Evolutionary conservation across 129 eudicot species (phyloP).

Genomic region (Heracleum sosnowskyi): DNA sequence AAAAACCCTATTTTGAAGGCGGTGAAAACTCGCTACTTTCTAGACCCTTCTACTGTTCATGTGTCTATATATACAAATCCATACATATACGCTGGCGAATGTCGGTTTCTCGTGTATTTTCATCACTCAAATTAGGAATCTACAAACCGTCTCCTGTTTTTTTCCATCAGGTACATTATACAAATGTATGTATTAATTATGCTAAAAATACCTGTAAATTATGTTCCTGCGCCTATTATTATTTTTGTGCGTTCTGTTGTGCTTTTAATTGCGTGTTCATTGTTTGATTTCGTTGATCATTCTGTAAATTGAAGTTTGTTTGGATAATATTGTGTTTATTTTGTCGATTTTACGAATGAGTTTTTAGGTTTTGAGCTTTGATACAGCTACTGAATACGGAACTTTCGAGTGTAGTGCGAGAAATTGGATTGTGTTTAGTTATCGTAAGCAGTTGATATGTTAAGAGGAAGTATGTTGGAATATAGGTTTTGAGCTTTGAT

Average conservation of each 20-base stretch:
- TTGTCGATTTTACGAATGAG: neutral
- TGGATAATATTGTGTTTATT: neutral
- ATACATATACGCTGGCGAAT: slow-evolving; percentile 18
- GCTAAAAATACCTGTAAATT: too few relatives aligned
- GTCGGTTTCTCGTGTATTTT: slow-evolving; percentile 33
- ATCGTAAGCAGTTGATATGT: too few relatives aligned
- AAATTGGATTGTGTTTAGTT: too few relatives aligned
- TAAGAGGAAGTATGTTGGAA: too few relatives aligned
- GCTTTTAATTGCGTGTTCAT: neutral
- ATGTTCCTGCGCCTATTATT: neutral
- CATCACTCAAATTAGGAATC: slow-evolving; percentile 17
- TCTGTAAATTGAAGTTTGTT: neutral
- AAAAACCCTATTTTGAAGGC: neutral
- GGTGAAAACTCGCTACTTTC: neutral
- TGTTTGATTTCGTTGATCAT: neutral
- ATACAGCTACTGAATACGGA: neutral
- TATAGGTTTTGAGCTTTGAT: too few relatives aligned
- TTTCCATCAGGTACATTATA: slow-evolving; percentile 24
- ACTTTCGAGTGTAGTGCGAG: neutral
- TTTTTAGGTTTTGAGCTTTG: neutral
- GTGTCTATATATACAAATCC: neutral
- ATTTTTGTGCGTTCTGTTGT: neutral
- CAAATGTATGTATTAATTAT: too few relatives aligned
- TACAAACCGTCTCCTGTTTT: slow-evolving; percentile 19
- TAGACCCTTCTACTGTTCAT: neutral